These are phyloP conservation scores for Cladophialophora yegresii DNA, from an alignment of 2,329 filamentous ascomycete genomes.

Conservation along the genomic window DNA sequence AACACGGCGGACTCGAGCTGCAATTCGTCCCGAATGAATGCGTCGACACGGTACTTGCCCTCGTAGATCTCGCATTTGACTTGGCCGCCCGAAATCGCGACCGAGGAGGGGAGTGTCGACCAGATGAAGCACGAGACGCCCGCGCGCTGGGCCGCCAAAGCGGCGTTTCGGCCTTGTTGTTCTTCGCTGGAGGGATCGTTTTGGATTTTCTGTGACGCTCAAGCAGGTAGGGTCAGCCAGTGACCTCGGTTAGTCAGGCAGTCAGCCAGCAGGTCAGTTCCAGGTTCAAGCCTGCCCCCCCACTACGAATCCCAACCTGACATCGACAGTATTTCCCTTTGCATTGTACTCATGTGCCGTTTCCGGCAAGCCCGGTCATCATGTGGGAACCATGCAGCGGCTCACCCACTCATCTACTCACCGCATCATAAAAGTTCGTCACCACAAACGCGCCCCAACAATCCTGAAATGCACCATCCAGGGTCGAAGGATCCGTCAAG, in stretches of 20 bases:
- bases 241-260: too few relatives aligned
- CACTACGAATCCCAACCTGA: too few relatives aligned
- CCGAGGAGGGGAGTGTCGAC: slow-evolving; percentile 27
- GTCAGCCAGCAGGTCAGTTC: too few relatives aligned
- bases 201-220: slow-evolving; percentile 10
- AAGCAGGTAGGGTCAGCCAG: not conserved
- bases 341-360: too few relatives aligned
- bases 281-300: too few relatives aligned
- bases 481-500: slow-evolving; percentile 28
- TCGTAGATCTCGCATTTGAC: slow-evolving; percentile 29
- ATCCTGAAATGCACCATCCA: slow-evolving; percentile 17
- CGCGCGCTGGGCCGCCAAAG: slow-evolving; percentile 20
- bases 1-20: slow-evolving; percentile 31
- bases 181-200: slow-evolving; percentile 30
- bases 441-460: slow-evolving; percentile 34
- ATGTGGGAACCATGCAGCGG: not conserved
- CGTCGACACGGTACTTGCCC: slow-evolving; percentile 35
- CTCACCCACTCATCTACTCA: not conserved
- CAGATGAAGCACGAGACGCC: slow-evolving; percentile 28
- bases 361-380: not conserved
- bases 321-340: too few relatives aligned
- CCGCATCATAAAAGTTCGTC: slow-evolving; percentile 31
- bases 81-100: slow-evolving; percentile 22
- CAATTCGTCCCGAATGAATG: slow-evolving; percentile 28
- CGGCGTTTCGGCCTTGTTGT: slow-evolving; percentile 26